Evolutionary conservation across 257 asterid genomes (phyloP), one percentile per base, ranked within the genome.

Genomic region (Avicennia marina): DNA sequence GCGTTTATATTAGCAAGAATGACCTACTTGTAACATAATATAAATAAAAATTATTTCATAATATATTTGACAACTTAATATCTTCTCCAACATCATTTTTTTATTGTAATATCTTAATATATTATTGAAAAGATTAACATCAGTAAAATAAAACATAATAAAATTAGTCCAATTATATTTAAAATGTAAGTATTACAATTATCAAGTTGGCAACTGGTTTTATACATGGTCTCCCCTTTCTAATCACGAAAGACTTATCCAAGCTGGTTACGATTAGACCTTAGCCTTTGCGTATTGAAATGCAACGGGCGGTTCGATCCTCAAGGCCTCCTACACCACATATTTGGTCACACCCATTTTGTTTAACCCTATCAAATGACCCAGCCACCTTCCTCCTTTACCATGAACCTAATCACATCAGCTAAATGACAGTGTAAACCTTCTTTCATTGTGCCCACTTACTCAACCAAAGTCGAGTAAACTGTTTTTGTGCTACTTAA

Each of bases 271-370:
- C 43, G 7, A 79, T 55, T 11, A 79, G 54, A 33, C 65, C 20
- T 77, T 82, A 11, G 90, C 90, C 40, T 68, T 59, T 0, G 70
- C 87, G 74, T 79, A 82, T 57, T 82, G 90, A 0, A 69, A 27
- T 0, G 87, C 29, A 0, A 82, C 81, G 1, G 87, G 87, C 1
- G 90, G 87, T 16, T 82, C 81, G 17, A 79, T 64, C 1, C 90
- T 44, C 0, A 82, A 56, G 0, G 69, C 66, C 27, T 82, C 90
- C 68, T 82, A 82, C 0, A 79, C 87, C 0, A 73, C 78, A 0
- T 87, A 82, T 36, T 82, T 82, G 69, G 74, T 72, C 56, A 82
- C 4, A 18, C 80, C 65, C 90, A 79, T 79, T 4, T 56, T 53
- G 16, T 82, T 87, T 60, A 82, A 48, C 2, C 72, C 73, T 0